These are phyloP conservation scores for Stenocarpella maydis DNA, from an alignment of 2,329 filamentous ascomycete species.

Conservation along the genomic window DNA sequence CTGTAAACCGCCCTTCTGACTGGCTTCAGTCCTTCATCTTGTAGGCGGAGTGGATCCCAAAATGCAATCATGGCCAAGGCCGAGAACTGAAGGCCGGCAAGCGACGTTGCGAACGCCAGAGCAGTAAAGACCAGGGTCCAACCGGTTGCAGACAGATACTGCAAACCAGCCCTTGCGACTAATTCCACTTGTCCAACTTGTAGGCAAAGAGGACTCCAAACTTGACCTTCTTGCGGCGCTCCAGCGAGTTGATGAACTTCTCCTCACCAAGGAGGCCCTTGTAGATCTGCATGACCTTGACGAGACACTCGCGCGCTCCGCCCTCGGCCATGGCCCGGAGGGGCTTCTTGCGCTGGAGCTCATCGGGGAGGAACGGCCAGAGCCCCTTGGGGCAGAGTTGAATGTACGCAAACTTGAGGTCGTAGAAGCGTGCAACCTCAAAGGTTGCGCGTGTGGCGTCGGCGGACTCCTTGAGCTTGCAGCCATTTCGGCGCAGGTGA, in stretches of 20 bases:
- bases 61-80: no score
- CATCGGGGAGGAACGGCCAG: background rate
- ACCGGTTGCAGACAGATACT: no score
- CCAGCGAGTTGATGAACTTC: background rate
- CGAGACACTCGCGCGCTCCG: constrained; percentile 3
- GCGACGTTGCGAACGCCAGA: no score
- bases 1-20: no score
- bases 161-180: background rate
- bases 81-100: no score
- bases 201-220: constrained; percentile 4
- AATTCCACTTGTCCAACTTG: background rate
- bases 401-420: constrained; percentile 22
- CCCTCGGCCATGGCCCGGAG: background rate
- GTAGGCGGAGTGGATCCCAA: no score
- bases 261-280: background rate
- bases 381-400: background rate
- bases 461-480: background rate
- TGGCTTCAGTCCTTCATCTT: no score
- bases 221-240: constrained; percentile 3
- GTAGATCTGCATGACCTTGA: constrained; percentile 8
- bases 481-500: background rate
- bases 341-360: accelerated
- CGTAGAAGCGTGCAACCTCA: constrained; percentile 21
- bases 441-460: background rate
- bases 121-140: background rate